Evolutionary conservation across 2,329 filamentous ascomycete genomes (phyloP).

Genomic region (Pyrenophora tritici-repentis): DNA sequence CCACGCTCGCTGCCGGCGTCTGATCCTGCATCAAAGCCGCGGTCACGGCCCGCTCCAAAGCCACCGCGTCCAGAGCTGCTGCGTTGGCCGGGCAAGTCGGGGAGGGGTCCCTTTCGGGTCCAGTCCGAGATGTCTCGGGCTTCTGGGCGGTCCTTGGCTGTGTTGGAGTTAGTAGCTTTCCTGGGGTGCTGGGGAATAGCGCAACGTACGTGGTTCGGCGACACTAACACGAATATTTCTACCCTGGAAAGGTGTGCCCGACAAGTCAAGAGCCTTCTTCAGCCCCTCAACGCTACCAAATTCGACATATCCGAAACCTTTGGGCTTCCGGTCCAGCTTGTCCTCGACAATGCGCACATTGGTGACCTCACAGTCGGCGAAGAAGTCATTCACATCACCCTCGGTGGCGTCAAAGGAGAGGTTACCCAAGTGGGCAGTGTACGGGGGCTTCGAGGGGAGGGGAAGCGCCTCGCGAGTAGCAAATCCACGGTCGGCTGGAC

Average conservation of each 20-base stretch:
- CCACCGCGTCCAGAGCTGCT: conserved; percentile 56
- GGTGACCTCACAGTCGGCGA: conserved; percentile 80
- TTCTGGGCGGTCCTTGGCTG: conserved; percentile 86
- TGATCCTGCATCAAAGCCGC: conserved; percentile 59
- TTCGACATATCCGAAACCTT: conserved; percentile 98
- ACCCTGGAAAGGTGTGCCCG: conserved; percentile 82
- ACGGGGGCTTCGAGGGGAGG: conserved; percentile 89
- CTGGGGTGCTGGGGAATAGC: background rate
- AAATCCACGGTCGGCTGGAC: conserved; percentile 38
- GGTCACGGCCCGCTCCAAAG: conserved; percentile 47
- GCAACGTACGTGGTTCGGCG: conserved; percentile 88
- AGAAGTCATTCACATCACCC: conserved; percentile 83
- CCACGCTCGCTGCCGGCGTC: conserved; percentile 65
- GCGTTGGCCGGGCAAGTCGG: conserved; percentile 68
- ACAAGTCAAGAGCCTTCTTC: conserved; percentile 85
- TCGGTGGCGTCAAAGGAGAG: conserved; percentile 91
- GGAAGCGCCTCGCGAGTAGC: conserved; percentile 73
- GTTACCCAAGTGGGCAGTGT: conserved; percentile 94
- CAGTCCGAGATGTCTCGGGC: conserved; percentile 84
- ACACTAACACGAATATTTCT: conserved; percentile 92
- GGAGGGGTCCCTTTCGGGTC: conserved; percentile 89
- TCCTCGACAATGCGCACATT: conserved; percentile 97
- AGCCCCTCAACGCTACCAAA: conserved; percentile 86
- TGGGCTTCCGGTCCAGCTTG: conserved; percentile 88
- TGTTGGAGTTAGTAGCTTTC: conserved; percentile 24